phyloP scores from a whole-genome alignment of 2,329 filamentous ascomycete species.

The Cercospora sp. region DNA sequence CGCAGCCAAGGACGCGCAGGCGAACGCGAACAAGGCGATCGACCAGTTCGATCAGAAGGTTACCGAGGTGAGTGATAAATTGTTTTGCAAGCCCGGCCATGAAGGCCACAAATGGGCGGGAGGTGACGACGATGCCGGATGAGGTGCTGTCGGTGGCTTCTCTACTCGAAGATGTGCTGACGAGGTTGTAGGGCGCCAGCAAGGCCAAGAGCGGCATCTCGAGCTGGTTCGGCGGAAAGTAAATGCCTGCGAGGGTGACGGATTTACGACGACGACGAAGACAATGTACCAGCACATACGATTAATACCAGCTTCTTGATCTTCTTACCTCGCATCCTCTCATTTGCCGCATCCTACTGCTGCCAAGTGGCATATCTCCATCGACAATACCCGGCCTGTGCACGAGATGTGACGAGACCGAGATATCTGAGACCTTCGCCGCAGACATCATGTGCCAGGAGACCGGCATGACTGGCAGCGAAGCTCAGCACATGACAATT shows the following conservation, averaged over 20 bases:
- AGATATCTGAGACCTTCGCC: constrained; percentile 33
- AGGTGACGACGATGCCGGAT: constrained; percentile 13
- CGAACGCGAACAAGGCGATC: constrained; percentile 52
- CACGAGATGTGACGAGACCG: constrained; percentile 39
- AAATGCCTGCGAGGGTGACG: constrained; percentile 8
- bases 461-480: constrained; percentile 34
- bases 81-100: constrained; percentile 25
- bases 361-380: not conserved
- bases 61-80: constrained; percentile 41
- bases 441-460: constrained; percentile 41
- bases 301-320: constrained; percentile 4
- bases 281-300: constrained; percentile 10
- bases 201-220: constrained; percentile 83
- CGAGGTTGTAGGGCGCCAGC: constrained; percentile 57
- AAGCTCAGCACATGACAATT: constrained; percentile 39
- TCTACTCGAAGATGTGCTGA: constrained; percentile 15
- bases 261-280: constrained; percentile 8
- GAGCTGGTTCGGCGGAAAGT: constrained; percentile 74
- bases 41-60: constrained; percentile 83
- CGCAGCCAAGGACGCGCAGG: constrained; percentile 51
- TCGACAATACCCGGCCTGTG: constrained; percentile 30
- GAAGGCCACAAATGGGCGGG: constrained; percentile 22
- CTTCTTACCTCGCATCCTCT: not conserved
- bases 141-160: not conserved
- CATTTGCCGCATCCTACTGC: not conserved